phyloP scores from a whole-genome alignment of 768 basidiomycete genomes.

The Suillus paluster region DNA sequence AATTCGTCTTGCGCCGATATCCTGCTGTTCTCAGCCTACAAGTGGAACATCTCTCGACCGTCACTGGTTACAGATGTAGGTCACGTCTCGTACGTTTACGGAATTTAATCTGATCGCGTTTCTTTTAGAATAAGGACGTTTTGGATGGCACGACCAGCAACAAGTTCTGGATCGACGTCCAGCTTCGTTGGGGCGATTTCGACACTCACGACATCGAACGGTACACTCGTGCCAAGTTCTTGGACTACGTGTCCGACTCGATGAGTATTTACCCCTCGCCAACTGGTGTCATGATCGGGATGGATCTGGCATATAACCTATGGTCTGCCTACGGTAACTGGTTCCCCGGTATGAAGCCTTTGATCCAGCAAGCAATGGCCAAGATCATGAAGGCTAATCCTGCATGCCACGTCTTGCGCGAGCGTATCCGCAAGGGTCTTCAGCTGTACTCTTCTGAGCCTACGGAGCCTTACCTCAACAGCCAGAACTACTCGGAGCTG shows the following conservation, averaged over 20 bases:
- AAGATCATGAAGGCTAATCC: constrained; percentile 99
- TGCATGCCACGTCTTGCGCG: constrained; percentile 94
- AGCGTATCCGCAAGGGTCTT: constrained; percentile 98
- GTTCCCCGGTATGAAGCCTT: constrained; percentile 98
- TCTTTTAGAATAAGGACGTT: constrained; percentile 81
- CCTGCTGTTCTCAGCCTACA: constrained; percentile 93
- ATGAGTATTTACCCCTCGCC: constrained; percentile 99
- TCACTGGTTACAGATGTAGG: constrained; percentile 92
- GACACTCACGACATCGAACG: constrained; percentile 99
- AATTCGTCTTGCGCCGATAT: constrained; percentile 99
- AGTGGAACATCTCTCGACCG: constrained; percentile 98
- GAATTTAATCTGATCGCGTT: constrained; percentile 10
- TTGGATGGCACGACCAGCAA: constrained; percentile 97
- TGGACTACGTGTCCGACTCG: constrained; percentile 97
- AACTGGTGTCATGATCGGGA: constrained; percentile 97
- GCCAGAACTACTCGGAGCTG: constrained; percentile 94
- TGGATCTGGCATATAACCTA: constrained; percentile 97
- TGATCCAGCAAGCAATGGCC: constrained; percentile 98
- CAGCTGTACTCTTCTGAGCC: constrained; percentile 99
- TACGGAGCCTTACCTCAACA: constrained; percentile 98
- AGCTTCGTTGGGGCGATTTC: constrained; percentile 97
- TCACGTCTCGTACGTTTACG: constrained; percentile 9
- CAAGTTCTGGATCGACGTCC: constrained; percentile 98
- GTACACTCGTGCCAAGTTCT: constrained; percentile 97
- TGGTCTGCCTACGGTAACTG: constrained; percentile 99